Percentiles rank a stretch among this genome's conserved stretches.
Conservation (phyloP, 768 basidiomycete genomes). For the Symmetrospora coprosmae region DNA sequence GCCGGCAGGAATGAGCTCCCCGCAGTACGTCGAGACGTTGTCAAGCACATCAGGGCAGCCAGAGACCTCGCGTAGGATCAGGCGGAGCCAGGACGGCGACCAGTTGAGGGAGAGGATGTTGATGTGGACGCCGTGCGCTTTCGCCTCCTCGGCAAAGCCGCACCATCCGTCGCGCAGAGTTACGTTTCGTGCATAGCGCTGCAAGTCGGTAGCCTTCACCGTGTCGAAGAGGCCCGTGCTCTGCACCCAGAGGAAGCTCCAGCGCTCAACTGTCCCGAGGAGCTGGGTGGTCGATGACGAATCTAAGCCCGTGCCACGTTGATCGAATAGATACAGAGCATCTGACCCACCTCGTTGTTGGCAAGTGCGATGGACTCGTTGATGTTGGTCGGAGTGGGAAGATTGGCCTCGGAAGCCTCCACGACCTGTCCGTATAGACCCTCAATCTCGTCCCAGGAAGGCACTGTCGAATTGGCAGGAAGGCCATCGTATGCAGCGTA, state of each 20-base stretch:
- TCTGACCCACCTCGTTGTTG: neutral
- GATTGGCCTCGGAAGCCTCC: neutral
- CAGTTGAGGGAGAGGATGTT: slow-evolving; percentile 12
- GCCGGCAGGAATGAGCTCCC: slow-evolving; percentile 2
- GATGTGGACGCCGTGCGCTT: neutral
- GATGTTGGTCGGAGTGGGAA: neutral
- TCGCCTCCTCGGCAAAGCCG: slow-evolving; percentile 2
- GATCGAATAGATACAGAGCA: no score
- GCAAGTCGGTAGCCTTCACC: neutral
- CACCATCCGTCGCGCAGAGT: slow-evolving; percentile 14
- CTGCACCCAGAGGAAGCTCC: neutral
- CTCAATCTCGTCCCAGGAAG: neutral
- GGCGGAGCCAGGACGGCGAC: slow-evolving; percentile 9
- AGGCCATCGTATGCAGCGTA: neutral
- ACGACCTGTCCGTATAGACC: neutral
- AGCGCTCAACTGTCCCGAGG: neutral
- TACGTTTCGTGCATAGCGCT: neutral
- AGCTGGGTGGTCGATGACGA: no score
- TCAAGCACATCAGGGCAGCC: neutral
- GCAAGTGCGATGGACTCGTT: neutral
- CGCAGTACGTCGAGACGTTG: slow-evolving; percentile 5
- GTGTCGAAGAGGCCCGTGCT: neutral
- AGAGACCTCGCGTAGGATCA: neutral
- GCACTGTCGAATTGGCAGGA: neutral
- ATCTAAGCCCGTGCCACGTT: no score